These are phyloP conservation scores for Trichoderma lentiforme DNA, from an alignment of 2,329 filamentous ascomycete genomes.

Conservation along the genomic window DNA sequence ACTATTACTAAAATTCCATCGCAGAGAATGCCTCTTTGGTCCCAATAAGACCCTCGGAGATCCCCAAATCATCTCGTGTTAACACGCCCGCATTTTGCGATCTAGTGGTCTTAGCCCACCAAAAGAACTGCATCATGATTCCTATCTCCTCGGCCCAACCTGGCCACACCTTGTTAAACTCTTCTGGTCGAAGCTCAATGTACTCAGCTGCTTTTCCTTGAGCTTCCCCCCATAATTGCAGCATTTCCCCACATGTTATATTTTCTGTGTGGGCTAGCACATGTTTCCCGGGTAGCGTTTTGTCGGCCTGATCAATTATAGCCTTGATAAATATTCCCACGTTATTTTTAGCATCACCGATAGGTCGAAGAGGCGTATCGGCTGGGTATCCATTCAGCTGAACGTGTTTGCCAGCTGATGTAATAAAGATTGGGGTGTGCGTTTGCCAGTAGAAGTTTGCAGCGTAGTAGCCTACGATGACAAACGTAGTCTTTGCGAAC, in stretches of 20 bases:
- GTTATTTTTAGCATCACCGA: not conserved
- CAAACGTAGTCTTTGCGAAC: not conserved
- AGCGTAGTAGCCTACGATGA: not conserved
- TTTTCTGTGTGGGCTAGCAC: not conserved
- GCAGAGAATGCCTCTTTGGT: not conserved
- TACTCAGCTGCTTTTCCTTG: not conserved
- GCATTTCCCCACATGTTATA: not conserved
- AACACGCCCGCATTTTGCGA: not conserved
- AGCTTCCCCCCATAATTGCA: not conserved
- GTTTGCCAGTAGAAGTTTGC: not conserved
- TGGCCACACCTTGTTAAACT: not conserved
- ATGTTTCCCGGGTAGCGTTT: not conserved
- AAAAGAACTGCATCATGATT: not conserved
- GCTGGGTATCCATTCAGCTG: not conserved
- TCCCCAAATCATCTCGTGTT: not conserved
- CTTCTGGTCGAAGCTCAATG: not conserved
- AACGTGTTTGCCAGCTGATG: not conserved
- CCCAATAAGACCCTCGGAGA: not conserved
- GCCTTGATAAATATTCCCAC: not conserved
- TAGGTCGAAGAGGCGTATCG: not conserved
- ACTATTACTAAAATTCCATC: not conserved
- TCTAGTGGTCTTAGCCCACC: not conserved
- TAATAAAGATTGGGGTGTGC: not conserved
- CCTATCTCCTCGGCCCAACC: not conserved
- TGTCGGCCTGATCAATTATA: not conserved